Evolutionary conservation across 768 basidiomycete species (phyloP).

Genomic region (Russula griseocarnosa): DNA sequence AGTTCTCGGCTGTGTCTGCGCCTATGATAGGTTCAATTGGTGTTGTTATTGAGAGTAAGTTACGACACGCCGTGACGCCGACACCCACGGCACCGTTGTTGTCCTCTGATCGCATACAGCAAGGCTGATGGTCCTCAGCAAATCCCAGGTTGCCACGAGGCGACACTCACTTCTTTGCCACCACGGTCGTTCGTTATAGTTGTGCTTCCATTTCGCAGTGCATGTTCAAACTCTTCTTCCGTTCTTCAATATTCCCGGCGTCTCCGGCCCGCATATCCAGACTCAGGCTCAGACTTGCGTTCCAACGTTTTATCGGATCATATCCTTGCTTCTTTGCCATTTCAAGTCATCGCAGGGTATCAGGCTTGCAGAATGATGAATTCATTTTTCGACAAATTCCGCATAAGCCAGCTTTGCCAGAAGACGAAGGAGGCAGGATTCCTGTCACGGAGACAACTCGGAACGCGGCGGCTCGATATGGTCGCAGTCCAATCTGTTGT

Average conservation of each 20-base stretch:
- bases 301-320: not conserved
- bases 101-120: slow-evolving; percentile 11
- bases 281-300: not conserved
- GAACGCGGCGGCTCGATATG: not conserved
- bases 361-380: not conserved
- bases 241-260: not conserved
- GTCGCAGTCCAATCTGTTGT: not conserved
- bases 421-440: not conserved
- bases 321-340: no score
- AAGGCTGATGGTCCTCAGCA: slow-evolving; percentile 1
- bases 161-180: not conserved
- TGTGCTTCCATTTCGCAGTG: not conserved
- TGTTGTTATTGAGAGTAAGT: slow-evolving; percentile 1
- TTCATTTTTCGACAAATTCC: not conserved
- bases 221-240: no score
- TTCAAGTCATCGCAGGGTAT: not conserved
- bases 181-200: not conserved
- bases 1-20: not conserved
- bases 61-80: not conserved
- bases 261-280: not conserved
- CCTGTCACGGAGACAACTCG: not conserved
- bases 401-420: not conserved
- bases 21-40: not conserved
- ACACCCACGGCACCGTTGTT: not conserved
- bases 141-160: not conserved